Evolutionary conservation across 495 filamentous ascomycete genomes (phyloP).

Genomic region (Aspergillus avenaceus): DNA sequence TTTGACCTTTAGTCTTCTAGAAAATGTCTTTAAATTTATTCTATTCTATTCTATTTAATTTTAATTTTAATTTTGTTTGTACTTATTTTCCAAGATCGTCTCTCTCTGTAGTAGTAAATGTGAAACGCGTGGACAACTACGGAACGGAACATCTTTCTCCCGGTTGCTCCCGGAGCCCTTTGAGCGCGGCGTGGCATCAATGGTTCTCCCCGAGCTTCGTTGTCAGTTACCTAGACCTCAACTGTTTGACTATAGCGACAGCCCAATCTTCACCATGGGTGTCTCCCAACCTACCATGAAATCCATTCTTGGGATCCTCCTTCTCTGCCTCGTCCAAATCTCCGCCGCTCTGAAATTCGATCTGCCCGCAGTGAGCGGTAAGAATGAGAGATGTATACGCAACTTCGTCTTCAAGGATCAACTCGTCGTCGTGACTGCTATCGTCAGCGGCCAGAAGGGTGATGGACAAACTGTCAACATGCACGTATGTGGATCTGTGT

Average conservation of each 20-base stretch:
- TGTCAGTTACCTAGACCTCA: slow-evolving; percentile 20
- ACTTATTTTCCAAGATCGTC: no score
- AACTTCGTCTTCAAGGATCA: slow-evolving; percentile 95
- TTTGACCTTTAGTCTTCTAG: no score
- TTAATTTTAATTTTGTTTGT: no score
- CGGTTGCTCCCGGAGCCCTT: slow-evolving; percentile 5
- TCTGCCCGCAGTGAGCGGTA: slow-evolving; percentile 64
- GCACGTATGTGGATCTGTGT: slow-evolving; percentile 61
- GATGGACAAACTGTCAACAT: slow-evolving; percentile 95
- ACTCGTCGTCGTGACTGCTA: slow-evolving; percentile 96
- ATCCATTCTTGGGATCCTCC: slow-evolving; percentile 29
- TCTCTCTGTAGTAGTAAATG: no score
- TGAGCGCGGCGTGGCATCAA: slow-evolving; percentile 27
- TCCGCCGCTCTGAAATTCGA: slow-evolving; percentile 89
- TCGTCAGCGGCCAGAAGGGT: slow-evolving; percentile 74
- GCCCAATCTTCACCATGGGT: slow-evolving; percentile 26
- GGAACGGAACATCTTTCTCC: slow-evolving; percentile 9
- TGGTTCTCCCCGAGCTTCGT: slow-evolving; percentile 11
- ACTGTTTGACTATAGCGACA: slow-evolving; percentile 20
- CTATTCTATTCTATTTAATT: no score
- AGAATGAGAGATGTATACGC: slow-evolving; percentile 83
- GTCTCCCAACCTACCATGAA: slow-evolving; percentile 30
- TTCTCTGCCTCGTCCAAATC: slow-evolving; percentile 51
- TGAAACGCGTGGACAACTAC: slow-evolving; percentile 1
- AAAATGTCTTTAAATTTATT: no score